A percentile compares a stretch with the other conserved stretches of the same genome.
phyloP scores from a whole-genome alignment of 352 stramenopile species.

The Globisporangium spinosum region DNA sequence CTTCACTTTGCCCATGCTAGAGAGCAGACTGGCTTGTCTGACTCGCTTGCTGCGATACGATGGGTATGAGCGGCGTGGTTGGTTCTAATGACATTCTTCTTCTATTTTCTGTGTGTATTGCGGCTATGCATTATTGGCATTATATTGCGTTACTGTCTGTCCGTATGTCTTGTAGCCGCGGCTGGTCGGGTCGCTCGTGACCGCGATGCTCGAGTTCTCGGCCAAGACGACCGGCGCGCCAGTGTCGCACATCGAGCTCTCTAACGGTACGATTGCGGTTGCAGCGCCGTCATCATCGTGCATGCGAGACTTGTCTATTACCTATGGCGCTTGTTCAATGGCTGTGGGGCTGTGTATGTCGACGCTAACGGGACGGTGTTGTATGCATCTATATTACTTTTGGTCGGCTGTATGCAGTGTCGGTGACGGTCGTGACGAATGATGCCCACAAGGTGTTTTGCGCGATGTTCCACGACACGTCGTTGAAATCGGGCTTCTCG shows the following conservation, averaged over 20 bases:
- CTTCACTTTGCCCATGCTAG: not conserved
- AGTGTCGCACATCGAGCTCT: conserved; percentile 90
- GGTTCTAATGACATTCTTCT: conserved; percentile 4
- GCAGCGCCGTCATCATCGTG: not conserved
- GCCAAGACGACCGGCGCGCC: conserved; percentile 85
- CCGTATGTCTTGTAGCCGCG: conserved; percentile 48
- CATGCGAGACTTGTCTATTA: not conserved
- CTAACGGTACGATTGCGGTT: conserved; percentile 36
- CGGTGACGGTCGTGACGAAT: conserved; percentile 88
- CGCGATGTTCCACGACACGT: conserved; percentile 88
- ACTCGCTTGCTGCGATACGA: not conserved
- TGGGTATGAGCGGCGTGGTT: not conserved
- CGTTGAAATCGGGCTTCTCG: conserved; percentile 74
- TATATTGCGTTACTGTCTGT: not conserved
- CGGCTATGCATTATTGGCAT: not conserved
- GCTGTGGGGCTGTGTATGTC: not conserved
- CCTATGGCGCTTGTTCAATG: not conserved
- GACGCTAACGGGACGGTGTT: not conserved
- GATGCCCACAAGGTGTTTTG: conserved; percentile 89
- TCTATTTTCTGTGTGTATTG: not conserved
- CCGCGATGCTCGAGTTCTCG: conserved; percentile 91
- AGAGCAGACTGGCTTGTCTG: not conserved
- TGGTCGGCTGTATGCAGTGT: conserved; percentile 36
- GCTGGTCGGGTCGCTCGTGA: conserved; percentile 88
- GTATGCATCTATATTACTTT: not conserved